Evolutionary conservation across 192 early-diverging fungal species (phyloP), one percentile per base, ranked within the genome.

Genomic region (Backusella parvicylindrica): DNA sequence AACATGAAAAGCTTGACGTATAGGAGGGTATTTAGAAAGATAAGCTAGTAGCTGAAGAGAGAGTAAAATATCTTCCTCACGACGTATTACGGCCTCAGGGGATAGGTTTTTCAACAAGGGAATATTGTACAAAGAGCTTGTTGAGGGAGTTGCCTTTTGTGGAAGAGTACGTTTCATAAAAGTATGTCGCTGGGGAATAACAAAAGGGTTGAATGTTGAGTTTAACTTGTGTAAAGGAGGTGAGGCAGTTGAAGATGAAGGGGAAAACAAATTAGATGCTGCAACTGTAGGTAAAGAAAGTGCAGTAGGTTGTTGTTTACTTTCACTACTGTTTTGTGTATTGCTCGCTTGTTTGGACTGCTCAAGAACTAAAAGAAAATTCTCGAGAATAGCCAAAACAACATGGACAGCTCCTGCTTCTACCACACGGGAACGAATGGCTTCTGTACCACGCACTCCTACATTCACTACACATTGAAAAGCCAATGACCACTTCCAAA

Each of bases 381-480:
- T 87, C 67, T 87, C 86, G 68, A 98, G 87, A 40, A 97, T 89
- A 64, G 89, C 89, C 40, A 94, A 86, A 21, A 98, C 89, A 49
- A 97, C 89, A 8, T 89, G 86, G 28, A 98, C 87, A 53, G 96
- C 88, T 6, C 94, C 94, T 41, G 92, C 95, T 66, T 96, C 88
- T 11, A 96, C 95, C 37, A 97, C 90, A 47, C 94, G 85, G 64
- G 91, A 90, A 16, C 95, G 83, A 31, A 98, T 91, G 32, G 88
- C 82, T 38, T 92, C 86, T 15, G 93, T 91, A 23, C 95, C 96
- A 3, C 95, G 86, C 9, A 96, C 89, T 49, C 95, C 94, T 50
- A 97, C 88, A 79, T 96, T 95, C 66, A 92, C 93, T 11, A 96
- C 88, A 74, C 92, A 94, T 63, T 95, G 92, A 60, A 93, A 95